A percentile compares a stretch with the other conserved stretches of the same genome.
These are phyloP conservation scores for Aspergillus sparsus DNA, from an alignment of 495 filamentous ascomycete genomes.

Conservation along the genomic window DNA sequence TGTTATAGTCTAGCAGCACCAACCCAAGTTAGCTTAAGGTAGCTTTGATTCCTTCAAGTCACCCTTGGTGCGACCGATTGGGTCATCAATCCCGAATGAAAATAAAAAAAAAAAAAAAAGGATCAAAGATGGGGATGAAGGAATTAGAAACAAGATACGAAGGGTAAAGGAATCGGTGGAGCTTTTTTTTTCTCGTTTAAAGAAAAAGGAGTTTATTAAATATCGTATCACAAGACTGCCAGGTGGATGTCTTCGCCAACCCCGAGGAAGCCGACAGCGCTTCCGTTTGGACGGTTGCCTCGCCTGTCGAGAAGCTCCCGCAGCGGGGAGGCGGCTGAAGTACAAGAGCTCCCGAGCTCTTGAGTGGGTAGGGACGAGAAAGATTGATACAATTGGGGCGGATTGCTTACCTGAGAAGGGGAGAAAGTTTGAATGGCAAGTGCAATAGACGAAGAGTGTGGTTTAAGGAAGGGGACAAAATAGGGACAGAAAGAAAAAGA, in stretches of 20 bases:
- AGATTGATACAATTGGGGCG: slow-evolving; percentile 1
- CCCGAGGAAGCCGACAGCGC: background rate
- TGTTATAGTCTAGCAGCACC: slow-evolving; percentile 10
- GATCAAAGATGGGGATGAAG: background rate
- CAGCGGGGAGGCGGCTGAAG: slow-evolving; percentile 28
- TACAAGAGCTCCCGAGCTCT: slow-evolving; percentile 8
- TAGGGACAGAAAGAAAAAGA: slow-evolving; percentile 3
- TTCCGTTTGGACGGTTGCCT: slow-evolving; percentile 21
- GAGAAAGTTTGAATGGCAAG: background rate
- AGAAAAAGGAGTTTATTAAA: background rate
- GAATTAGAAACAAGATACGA: background rate
- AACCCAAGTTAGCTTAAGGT: slow-evolving; percentile 9
- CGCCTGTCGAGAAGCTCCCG: slow-evolving; percentile 21
- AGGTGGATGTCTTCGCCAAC: background rate
- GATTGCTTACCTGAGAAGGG: slow-evolving; percentile 9
- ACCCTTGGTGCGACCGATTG: background rate
- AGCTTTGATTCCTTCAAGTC: background rate
- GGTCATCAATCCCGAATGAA: background rate
- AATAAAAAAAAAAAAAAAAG: background rate
- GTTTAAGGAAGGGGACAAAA: slow-evolving; percentile 4
- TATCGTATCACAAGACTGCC: background rate
- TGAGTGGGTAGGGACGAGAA: slow-evolving; percentile 12
- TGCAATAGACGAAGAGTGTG: background rate
- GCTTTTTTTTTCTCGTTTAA: background rate
- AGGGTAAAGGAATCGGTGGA: no score